phyloP scores from a whole-genome alignment of 495 filamentous ascomycete genomes.

The Physcia stellaris region DNA sequence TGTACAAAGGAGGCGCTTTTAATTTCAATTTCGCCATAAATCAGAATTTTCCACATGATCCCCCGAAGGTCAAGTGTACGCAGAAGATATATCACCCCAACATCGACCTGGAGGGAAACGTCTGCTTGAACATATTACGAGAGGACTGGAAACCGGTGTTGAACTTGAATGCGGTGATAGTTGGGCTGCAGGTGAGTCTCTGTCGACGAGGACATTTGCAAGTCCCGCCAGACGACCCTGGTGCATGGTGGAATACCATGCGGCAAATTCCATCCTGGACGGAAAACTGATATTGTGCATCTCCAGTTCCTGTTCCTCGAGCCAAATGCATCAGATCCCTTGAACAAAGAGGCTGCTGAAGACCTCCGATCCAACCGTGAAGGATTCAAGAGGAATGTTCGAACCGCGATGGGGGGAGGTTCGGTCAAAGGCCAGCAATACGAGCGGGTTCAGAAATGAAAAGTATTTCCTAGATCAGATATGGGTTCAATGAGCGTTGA shows the following conservation, averaged over 20 bases:
- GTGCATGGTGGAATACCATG: constrained; percentile 1
- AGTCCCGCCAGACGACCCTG: not conserved
- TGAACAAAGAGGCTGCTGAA: constrained; percentile 95
- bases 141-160: constrained; percentile 99
- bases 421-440: constrained; percentile 56
- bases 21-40: constrained; percentile 85
- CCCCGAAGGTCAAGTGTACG: constrained; percentile 92
- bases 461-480: no score
- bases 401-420: constrained; percentile 68
- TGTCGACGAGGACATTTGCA: not conserved
- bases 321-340: constrained; percentile 89
- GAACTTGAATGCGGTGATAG: constrained; percentile 92
- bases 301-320: constrained; percentile 88
- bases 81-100: constrained; percentile 99
- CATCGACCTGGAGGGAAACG: constrained; percentile 94
- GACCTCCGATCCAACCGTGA: constrained; percentile 77
- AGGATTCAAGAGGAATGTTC: constrained; percentile 81
- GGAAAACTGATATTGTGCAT: no score
- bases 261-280: no score
- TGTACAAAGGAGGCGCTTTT: constrained; percentile 87
- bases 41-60: constrained; percentile 93
- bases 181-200: constrained; percentile 65
- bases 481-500: no score
- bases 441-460: constrained; percentile 54
- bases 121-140: constrained; percentile 89